Conservation (phyloP, 306 rosid species). For the Sindora glabra region DNA sequence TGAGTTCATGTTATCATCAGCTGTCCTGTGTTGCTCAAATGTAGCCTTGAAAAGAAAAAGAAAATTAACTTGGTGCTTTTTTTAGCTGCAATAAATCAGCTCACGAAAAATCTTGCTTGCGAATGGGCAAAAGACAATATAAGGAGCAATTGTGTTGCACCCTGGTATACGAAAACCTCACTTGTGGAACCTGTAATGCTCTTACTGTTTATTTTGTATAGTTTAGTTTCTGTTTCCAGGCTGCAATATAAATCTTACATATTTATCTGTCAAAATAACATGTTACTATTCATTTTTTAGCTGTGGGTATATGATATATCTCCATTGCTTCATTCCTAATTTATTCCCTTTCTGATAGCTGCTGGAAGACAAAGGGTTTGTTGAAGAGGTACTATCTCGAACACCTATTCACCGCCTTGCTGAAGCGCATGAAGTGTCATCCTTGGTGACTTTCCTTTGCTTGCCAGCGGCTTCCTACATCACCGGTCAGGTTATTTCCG, state of each 20-base stretch:
- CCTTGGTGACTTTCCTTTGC: too few species aligned
- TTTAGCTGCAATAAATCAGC: slow-evolving; percentile 89
- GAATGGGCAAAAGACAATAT: slow-evolving; percentile 95
- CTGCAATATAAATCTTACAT: background rate
- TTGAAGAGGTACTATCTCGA: too few species aligned
- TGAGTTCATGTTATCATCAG: slow-evolving; percentile 17
- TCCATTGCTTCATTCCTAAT: background rate
- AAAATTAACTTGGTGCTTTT: background rate
- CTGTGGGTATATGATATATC: background rate
- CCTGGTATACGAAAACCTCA: slow-evolving; percentile 75
- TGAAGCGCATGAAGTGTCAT: too few species aligned
- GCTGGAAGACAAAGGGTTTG: slow-evolving; percentile 16
- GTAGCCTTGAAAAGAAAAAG: too few species aligned
- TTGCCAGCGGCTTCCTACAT: too few species aligned
- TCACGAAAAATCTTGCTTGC: slow-evolving; percentile 74
- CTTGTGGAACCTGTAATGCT: slow-evolving; percentile 54
- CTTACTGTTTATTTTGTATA: slow-evolving; percentile 7
- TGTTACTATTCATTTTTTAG: slow-evolving; percentile 5
- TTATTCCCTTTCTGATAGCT: slow-evolving; percentile 30
- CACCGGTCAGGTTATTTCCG: too few species aligned
- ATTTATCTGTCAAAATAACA: background rate
- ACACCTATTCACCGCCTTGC: too few species aligned
- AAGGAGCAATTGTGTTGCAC: slow-evolving; percentile 75
- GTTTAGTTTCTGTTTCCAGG: background rate
- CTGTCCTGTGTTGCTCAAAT: slow-evolving; percentile 8